phyloP scores from a whole-genome alignment of 306 rosid species.

The Fragaria vesca region DNA sequence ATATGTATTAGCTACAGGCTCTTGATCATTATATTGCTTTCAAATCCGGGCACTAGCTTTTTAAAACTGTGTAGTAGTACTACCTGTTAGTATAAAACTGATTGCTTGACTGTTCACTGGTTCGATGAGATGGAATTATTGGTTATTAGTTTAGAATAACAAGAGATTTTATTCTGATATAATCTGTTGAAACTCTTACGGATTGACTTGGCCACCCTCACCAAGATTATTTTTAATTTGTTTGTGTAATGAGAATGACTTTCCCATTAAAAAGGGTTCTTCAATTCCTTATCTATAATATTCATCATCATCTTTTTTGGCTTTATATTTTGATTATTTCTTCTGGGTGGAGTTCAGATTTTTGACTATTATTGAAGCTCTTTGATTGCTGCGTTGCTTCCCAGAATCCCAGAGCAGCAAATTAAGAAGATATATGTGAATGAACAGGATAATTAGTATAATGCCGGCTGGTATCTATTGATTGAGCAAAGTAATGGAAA shows the following conservation, averaged over 20 bases:
- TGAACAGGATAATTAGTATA: neutral
- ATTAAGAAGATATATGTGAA: neutral
- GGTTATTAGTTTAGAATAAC: neutral
- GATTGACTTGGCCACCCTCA: neutral
- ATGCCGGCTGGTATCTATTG: neutral
- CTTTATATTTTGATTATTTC: neutral
- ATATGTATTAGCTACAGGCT: neutral
- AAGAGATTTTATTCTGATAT: neutral
- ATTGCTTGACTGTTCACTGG: neutral
- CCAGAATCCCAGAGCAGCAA: too few species aligned
- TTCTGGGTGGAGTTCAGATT: neutral
- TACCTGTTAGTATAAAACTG: neutral
- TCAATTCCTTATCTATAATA: neutral
- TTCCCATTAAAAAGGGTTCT: neutral
- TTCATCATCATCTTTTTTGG: neutral
- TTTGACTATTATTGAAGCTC: neutral
- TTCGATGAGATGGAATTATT: neutral
- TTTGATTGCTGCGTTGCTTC: neutral
- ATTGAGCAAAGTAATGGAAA: neutral
- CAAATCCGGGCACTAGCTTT: neutral
- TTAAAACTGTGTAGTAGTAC: neutral
- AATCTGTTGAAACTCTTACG: neutral
- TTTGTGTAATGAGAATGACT: neutral
- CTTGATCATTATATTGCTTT: neutral
- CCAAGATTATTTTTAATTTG: neutral